A percentile compares a stretch with the other conserved stretches of the same genome.
Evolutionary conservation across 1,139 yeast species (phyloP).

Genomic region (Debaryomycetaceae sp.): DNA sequence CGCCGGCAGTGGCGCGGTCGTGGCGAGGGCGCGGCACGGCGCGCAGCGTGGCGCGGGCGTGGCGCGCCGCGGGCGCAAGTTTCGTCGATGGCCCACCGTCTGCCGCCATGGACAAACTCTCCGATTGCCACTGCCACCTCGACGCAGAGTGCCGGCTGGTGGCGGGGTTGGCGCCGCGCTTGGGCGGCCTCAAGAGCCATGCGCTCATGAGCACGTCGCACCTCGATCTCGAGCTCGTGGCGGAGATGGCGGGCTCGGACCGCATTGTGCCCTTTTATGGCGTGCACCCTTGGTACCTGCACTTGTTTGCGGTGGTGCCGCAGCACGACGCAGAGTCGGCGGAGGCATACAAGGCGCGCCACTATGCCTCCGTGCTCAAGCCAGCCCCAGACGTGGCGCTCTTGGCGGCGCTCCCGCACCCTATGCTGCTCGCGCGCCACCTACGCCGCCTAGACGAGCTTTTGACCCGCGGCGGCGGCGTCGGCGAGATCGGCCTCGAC

Average conservation of each 20-base stretch:
- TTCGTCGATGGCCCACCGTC: too few species aligned
- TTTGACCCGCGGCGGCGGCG: constrained; percentile 26
- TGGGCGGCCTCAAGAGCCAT: constrained; percentile 26
- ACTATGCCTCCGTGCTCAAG: constrained; percentile 49
- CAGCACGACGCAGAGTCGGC: constrained; percentile 13
- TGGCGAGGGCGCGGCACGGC: too few species aligned
- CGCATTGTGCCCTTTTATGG: constrained; percentile 65
- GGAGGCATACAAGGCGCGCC: constrained; percentile 35
- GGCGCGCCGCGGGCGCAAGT: too few species aligned
- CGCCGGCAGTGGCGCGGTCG: too few species aligned
- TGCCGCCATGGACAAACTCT: neutral
- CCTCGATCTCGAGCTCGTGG: constrained; percentile 39
- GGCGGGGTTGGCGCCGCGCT: constrained; percentile 12
- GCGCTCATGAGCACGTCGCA: constrained; percentile 59
- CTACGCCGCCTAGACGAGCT: constrained; percentile 6
- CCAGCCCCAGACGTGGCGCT: constrained; percentile 62
- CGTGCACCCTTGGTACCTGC: constrained; percentile 88
- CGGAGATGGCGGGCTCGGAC: constrained; percentile 22
- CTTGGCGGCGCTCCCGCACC: constrained; percentile 27
- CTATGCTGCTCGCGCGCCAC: neutral
- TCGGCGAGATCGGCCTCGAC: constrained; percentile 94
- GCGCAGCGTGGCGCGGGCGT: too few species aligned
- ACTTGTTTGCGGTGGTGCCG: constrained; percentile 40
- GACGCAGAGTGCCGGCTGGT: constrained; percentile 7
- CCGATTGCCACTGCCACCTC: constrained; percentile 70